Conservation (phyloP, 2,329 filamentous ascomycete genomes). For the Aspergillus jensenii region DNA sequence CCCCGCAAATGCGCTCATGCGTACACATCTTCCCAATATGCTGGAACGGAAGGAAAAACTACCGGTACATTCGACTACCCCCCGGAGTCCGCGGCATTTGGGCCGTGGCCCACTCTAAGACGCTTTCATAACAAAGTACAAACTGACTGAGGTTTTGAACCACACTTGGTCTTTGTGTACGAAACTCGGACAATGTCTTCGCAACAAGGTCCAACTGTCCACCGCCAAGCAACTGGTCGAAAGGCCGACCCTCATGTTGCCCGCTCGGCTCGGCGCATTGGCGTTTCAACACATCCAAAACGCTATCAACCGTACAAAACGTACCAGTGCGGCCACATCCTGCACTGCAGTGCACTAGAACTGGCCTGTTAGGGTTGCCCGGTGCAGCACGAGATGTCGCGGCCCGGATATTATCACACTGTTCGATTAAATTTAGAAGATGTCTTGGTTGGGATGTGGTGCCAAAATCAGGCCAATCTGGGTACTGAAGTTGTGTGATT, state of each 20-base stretch:
- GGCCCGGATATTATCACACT: slow-evolving; percentile 69
- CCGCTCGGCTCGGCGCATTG: slow-evolving; percentile 51
- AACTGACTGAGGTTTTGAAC: slow-evolving; percentile 92
- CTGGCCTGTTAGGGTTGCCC: slow-evolving; percentile 61
- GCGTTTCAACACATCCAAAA: slow-evolving; percentile 95
- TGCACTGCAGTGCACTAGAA: slow-evolving; percentile 92
- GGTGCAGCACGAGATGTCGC: slow-evolving; percentile 26
- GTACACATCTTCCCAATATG: slow-evolving; percentile 9
- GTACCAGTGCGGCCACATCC: slow-evolving; percentile 94
- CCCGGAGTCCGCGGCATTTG: slow-evolving; percentile 14
- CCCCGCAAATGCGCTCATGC: slow-evolving; percentile 13
- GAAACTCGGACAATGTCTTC: slow-evolving; percentile 86
- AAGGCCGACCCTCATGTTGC: slow-evolving; percentile 8
- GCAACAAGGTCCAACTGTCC: slow-evolving; percentile 77
- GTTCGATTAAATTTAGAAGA: slow-evolving; percentile 83
- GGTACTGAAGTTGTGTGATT: slow-evolving; percentile 91
- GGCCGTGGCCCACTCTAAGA: slow-evolving; percentile 76
- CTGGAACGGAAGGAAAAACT: background rate
- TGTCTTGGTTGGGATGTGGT: slow-evolving; percentile 86
- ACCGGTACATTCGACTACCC: background rate
- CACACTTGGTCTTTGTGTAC: slow-evolving; percentile 88
- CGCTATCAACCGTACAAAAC: slow-evolving; percentile 94
- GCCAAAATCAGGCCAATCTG: slow-evolving; percentile 96
- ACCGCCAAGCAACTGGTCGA: slow-evolving; percentile 65
- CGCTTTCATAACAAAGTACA: slow-evolving; percentile 93